Evolutionary conservation across 106 monocot genomes (phyloP).

Genomic region (Alisma plantagoaquatica): DNA sequence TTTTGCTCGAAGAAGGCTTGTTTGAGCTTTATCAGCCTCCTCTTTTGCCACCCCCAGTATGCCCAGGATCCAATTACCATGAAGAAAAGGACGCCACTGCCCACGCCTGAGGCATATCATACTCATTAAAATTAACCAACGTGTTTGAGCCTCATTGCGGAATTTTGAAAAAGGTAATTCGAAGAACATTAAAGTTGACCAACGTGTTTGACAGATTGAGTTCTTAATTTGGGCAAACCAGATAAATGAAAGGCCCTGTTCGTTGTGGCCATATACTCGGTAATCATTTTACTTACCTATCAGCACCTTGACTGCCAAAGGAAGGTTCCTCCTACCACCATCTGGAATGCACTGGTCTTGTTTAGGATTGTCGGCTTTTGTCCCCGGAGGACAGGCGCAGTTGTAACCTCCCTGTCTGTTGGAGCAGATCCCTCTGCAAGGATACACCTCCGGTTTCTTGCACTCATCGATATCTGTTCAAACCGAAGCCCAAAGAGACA

Average conservation of each 20-base stretch:
- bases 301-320: slow-evolving; percentile 4
- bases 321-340: not conserved
- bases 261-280: too few relatives aligned
- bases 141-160: too few relatives aligned
- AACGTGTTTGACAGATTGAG: too few relatives aligned
- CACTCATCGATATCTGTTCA: not conserved
- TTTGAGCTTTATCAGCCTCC: slow-evolving; percentile 16
- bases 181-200: too few relatives aligned
- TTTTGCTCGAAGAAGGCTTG: slow-evolving; percentile 22
- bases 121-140: too few relatives aligned
- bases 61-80: not conserved
- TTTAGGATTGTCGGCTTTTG: not conserved
- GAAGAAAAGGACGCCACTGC: not conserved
- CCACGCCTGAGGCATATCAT: too few relatives aligned
- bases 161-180: not conserved
- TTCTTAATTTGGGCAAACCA: too few relatives aligned
- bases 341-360: not conserved
- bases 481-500: not conserved
- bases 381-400: not conserved
- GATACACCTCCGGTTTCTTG: not conserved
- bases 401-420: not conserved
- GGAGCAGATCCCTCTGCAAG: not conserved
- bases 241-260: too few relatives aligned
- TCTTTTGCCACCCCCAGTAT: slow-evolving; percentile 1
- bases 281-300: too few relatives aligned